Evolutionary conservation across 495 filamentous ascomycete genomes (phyloP), one percentile per base, ranked within the genome.

Genomic region (Penicillium malachiteum): DNA sequence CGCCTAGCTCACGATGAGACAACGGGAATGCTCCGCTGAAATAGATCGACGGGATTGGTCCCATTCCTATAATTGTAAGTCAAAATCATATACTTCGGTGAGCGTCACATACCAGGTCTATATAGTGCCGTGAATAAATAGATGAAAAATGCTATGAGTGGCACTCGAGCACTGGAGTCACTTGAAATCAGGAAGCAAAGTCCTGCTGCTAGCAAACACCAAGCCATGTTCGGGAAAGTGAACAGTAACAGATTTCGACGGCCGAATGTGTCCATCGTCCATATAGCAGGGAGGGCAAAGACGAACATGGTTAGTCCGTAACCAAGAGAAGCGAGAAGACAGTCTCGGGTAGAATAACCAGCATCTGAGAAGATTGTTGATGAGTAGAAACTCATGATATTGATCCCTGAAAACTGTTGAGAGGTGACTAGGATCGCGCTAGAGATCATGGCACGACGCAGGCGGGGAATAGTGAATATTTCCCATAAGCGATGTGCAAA

Each of bases 171-270:
- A 4, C 50, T 64, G 38, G 54, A 75, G 0, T 59, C 43, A 3
- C 58, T 46, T 0, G 84, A 83, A 48, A 92, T 84, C 48, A 84
- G 80, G 58, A 84, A 91, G 67, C 78, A 87, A 43, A 90, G 77
- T 0, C 87, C 89, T 1, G 84, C 87, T 1, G 83, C 85, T 0
- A 92, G 74, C 14, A 92, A 71, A 38, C 86, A 86, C 87, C 87
- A 89, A 18, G 81, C 84, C 89, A 93, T 92, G 49, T 90, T 79
- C 0, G 90, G 90, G 72, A 92, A 92, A 26, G 90, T 95, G 69
- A 91, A 88, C 7, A 93, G 79, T 0, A 93, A 78, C 1, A 95
- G 79, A 16, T 79, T 78, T 33, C 90, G 82, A 16, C 90, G 87
- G 14, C 90, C 90, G 48, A 85, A 92, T 7, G 87, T 91, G 67